These are phyloP conservation scores for Myochromella boudieri DNA, from an alignment of 768 basidiomycete genomes.

Conservation along the genomic window DNA sequence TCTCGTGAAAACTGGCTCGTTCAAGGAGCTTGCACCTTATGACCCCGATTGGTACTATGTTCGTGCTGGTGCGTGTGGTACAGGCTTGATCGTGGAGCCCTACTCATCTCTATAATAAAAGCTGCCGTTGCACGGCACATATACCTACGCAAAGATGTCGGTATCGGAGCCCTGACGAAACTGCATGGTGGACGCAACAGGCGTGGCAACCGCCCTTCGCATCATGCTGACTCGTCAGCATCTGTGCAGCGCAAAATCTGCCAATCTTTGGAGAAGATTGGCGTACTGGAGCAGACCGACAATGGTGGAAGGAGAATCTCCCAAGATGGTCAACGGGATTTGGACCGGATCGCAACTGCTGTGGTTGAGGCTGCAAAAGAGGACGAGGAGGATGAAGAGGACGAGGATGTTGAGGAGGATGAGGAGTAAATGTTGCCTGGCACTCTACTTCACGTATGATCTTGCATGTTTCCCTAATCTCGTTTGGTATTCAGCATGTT, in stretches of 20 bases:
- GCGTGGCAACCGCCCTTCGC: constrained; percentile 95
- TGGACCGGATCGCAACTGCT: constrained; percentile 91
- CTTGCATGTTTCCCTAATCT: constrained; percentile 39
- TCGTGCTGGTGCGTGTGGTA: constrained; percentile 78
- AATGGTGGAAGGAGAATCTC: constrained; percentile 95
- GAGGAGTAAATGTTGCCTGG: constrained; percentile 45
- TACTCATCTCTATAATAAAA: constrained; percentile 28
- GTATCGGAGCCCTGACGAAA: constrained; percentile 91
- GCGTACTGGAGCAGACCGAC: constrained; percentile 90
- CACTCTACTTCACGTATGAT: constrained; percentile 28
- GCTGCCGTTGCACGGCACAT: constrained; percentile 98
- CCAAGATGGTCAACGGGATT: constrained; percentile 95
- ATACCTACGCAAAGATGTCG: constrained; percentile 98
- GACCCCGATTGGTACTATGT: constrained; percentile 99
- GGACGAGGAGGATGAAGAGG: constrained; percentile 74
- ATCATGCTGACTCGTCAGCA: constrained; percentile 84
- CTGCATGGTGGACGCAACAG: constrained; percentile 96
- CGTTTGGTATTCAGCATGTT: constrained; percentile 41
- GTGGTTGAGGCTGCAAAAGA: constrained; percentile 79
- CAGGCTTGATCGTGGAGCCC: neutral
- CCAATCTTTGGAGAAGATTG: constrained; percentile 98
- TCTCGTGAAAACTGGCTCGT: constrained; percentile 96
- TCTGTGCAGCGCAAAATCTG: constrained; percentile 94
- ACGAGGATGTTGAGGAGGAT: constrained; percentile 66
- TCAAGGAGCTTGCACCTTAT: constrained; percentile 98